phyloP scores from a whole-genome alignment of 2,329 filamentous ascomycete species.

The Xylariaceae sp. region DNA sequence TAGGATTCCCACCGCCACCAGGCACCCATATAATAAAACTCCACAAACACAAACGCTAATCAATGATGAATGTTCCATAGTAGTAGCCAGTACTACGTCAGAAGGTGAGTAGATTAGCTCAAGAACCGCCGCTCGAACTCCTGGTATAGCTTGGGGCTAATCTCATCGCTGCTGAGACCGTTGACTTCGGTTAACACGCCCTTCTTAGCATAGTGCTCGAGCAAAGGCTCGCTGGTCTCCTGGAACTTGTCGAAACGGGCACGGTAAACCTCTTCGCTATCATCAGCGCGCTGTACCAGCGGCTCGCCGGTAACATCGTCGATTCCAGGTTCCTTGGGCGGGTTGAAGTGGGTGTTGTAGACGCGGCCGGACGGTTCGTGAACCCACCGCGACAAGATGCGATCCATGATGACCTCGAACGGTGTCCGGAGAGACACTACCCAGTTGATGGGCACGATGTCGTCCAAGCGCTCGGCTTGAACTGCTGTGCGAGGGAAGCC shows the following conservation, averaged over 20 bases:
- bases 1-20: not conserved
- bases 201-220: slow-evolving; percentile 82
- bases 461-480: slow-evolving; percentile 74
- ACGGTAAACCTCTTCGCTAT: slow-evolving; percentile 81
- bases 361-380: slow-evolving; percentile 86
- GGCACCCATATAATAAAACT: not conserved
- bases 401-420: slow-evolving; percentile 76
- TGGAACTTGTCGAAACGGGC: slow-evolving; percentile 76
- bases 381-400: slow-evolving; percentile 89
- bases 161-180: slow-evolving; percentile 90
- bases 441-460: slow-evolving; percentile 87
- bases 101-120: not conserved
- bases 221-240: slow-evolving; percentile 75
- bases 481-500: slow-evolving; percentile 85
- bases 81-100: not conserved
- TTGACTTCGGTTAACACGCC: slow-evolving; percentile 82
- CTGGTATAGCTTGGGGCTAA: slow-evolving; percentile 77
- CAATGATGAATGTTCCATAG: not conserved
- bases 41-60: not conserved
- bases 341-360: slow-evolving; percentile 92
- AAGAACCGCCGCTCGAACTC: slow-evolving; percentile 76
- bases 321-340: slow-evolving; percentile 69
- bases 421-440: slow-evolving; percentile 85
- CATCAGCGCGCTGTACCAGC: slow-evolving; percentile 76
- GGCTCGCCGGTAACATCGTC: slow-evolving; percentile 90